Evolutionary conservation across 2,329 filamentous ascomycete genomes (phyloP).

Genomic region (Fusarium sp.): DNA sequence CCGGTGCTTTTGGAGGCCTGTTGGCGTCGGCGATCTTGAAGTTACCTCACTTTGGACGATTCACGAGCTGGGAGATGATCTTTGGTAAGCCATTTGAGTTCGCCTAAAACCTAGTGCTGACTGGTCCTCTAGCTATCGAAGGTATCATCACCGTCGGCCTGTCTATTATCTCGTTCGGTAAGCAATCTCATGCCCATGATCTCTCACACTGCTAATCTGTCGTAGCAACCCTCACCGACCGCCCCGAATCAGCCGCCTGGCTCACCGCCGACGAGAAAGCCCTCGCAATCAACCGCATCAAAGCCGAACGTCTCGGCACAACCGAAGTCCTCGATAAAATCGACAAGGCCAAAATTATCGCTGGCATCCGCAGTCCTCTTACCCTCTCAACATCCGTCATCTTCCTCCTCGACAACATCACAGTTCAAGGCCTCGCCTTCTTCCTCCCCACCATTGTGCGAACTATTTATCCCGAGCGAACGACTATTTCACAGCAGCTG

Average conservation of each 20-base stretch:
- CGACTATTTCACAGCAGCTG: conserved; percentile 73
- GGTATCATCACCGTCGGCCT: conserved; percentile 70
- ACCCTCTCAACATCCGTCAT: conserved; percentile 63
- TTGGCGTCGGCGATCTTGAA: conserved; percentile 72
- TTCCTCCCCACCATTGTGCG: conserved; percentile 78
- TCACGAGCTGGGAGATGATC: conserved; percentile 76
- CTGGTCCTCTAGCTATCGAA: conserved; percentile 63
- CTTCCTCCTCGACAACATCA: conserved; percentile 76
- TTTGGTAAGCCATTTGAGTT: conserved; percentile 54
- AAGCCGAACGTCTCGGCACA: conserved; percentile 66
- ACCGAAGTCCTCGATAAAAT: conserved; percentile 70
- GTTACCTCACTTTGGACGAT: conserved; percentile 66
- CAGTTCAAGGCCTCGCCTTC: conserved; percentile 78
- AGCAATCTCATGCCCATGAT: fast-evolving
- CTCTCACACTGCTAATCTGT: neutral
- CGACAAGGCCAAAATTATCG: conserved; percentile 68
- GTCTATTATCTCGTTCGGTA: conserved; percentile 57
- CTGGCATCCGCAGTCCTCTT: conserved; percentile 74
- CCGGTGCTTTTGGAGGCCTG: conserved; percentile 76
- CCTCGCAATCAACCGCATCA: conserved; percentile 71
- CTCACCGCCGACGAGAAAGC: conserved; percentile 72
- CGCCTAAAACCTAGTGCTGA: neutral
- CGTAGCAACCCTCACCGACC: conserved; percentile 71
- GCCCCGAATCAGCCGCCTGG: conserved; percentile 75
- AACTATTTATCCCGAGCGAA: conserved; percentile 72